These are phyloP conservation scores for Rhodotorula toruloides DNA, from an alignment of 768 basidiomycete genomes.

Conservation along the genomic window DNA sequence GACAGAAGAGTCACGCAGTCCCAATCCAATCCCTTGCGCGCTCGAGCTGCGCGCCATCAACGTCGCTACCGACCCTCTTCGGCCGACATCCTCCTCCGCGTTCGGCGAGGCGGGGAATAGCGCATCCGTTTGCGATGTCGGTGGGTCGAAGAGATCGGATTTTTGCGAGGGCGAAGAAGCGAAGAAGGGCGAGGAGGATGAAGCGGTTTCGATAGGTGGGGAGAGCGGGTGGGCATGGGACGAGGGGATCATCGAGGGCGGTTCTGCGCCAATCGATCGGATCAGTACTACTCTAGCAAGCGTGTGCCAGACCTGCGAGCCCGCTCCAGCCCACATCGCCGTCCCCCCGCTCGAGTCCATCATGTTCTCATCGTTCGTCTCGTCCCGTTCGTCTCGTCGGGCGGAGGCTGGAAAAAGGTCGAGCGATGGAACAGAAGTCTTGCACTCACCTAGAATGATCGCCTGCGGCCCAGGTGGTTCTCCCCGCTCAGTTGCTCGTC, in stretches of 20 bases:
- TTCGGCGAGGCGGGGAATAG: slow-evolving; percentile 12
- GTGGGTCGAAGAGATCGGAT: not conserved
- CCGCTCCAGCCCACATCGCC: too few relatives aligned
- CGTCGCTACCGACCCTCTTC: not conserved
- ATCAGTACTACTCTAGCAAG: not conserved
- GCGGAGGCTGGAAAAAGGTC: too few relatives aligned
- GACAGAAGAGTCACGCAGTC: too few relatives aligned
- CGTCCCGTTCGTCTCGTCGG: too few relatives aligned
- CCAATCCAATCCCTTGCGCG: not conserved
- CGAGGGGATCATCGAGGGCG: not conserved
- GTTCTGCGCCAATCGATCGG: not conserved
- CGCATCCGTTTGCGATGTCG: not conserved
- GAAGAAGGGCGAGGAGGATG: slow-evolving; percentile 2
- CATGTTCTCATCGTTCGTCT: too few relatives aligned
- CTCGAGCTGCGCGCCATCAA: not conserved
- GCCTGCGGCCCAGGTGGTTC: too few relatives aligned
- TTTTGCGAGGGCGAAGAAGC: slow-evolving; percentile 1
- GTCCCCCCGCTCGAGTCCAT: too few relatives aligned
- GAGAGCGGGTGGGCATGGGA: slow-evolving; percentile 18
- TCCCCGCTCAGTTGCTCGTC: too few relatives aligned
- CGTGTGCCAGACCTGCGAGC: too few relatives aligned
- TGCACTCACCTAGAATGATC: too few relatives aligned
- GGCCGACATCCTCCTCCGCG: not conserved
- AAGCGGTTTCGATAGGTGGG: slow-evolving; percentile 11
- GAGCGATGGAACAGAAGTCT: too few relatives aligned